phyloP scores from a whole-genome alignment of 768 basidiomycete species.

The Baorangia bicolor region DNA sequence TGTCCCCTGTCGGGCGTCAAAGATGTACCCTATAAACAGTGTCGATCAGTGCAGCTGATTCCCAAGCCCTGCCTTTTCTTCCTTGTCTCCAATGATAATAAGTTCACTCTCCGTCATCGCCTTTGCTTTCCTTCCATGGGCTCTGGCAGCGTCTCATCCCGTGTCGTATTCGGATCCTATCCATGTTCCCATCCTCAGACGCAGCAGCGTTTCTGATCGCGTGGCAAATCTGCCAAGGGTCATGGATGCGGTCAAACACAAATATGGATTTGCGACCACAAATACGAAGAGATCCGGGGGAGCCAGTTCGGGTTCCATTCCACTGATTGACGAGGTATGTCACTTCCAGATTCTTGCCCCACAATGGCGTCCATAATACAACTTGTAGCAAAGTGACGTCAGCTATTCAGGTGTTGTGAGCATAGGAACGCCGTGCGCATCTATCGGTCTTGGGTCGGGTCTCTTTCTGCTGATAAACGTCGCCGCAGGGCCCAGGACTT shows the following conservation, averaged over 20 bases:
- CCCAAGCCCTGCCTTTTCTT: background rate
- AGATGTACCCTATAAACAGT: background rate
- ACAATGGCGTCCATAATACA: background rate
- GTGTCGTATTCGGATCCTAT: slow-evolving; percentile 34
- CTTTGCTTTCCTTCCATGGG: slow-evolving; percentile 29
- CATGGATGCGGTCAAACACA: slow-evolving; percentile 44
- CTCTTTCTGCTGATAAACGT: background rate
- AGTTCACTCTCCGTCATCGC: slow-evolving; percentile 23
- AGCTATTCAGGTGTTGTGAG: slow-evolving; percentile 53
- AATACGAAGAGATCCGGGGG: slow-evolving; percentile 30
- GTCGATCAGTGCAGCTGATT: background rate
- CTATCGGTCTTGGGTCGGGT: background rate
- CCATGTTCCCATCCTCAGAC: slow-evolving; percentile 44
- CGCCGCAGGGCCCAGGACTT: slow-evolving; percentile 59
- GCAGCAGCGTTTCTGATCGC: slow-evolving; percentile 19
- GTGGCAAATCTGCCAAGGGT: slow-evolving; percentile 35
- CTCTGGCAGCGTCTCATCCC: slow-evolving; percentile 14
- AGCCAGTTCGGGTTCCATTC: slow-evolving; percentile 17
- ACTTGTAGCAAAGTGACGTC: slow-evolving; percentile 44
- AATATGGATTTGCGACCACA: slow-evolving; percentile 38
- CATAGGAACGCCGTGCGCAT: slow-evolving; percentile 62
- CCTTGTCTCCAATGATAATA: slow-evolving; percentile 7
- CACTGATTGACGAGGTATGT: slow-evolving; percentile 44
- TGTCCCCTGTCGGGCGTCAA: no score
- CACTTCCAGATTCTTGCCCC: background rate